phyloP scores from a whole-genome alignment of 2,329 filamentous ascomycete genomes.

The Magnaporthiopsis rhizophila region DNA sequence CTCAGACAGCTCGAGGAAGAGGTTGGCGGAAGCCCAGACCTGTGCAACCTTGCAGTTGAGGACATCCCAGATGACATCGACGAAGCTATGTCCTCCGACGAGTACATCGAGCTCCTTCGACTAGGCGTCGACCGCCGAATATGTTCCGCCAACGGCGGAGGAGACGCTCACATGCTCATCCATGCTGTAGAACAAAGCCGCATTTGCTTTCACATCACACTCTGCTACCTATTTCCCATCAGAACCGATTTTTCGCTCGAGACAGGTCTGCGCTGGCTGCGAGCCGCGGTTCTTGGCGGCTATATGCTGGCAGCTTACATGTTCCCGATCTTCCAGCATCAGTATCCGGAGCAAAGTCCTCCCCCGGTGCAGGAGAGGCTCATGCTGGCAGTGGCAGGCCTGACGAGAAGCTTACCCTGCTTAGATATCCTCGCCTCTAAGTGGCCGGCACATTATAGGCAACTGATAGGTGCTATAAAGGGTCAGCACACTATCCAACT shows the following conservation, averaged over 20 bases:
- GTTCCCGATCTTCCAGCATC: neutral
- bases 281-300: neutral
- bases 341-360: neutral
- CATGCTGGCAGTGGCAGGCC: neutral
- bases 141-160: neutral
- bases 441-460: neutral
- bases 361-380: neutral
- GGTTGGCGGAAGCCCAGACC: neutral
- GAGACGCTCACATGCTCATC: neutral
- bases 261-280: neutral
- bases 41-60: neutral
- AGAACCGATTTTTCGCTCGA: neutral
- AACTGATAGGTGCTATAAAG: neutral
- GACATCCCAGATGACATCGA: neutral
- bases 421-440: neutral
- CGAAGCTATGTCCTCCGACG: neutral
- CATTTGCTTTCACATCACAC: neutral
- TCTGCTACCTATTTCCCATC: neutral
- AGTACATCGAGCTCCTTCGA: neutral
- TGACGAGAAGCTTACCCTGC: neutral
- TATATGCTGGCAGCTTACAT: neutral
- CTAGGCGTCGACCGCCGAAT: no score
- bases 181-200: neutral
- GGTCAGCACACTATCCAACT: neutral
- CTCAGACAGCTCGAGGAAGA: neutral